Conservation (phyloP, 2,329 filamentous ascomycete genomes). For the Lizonia empirigonia region DNA sequence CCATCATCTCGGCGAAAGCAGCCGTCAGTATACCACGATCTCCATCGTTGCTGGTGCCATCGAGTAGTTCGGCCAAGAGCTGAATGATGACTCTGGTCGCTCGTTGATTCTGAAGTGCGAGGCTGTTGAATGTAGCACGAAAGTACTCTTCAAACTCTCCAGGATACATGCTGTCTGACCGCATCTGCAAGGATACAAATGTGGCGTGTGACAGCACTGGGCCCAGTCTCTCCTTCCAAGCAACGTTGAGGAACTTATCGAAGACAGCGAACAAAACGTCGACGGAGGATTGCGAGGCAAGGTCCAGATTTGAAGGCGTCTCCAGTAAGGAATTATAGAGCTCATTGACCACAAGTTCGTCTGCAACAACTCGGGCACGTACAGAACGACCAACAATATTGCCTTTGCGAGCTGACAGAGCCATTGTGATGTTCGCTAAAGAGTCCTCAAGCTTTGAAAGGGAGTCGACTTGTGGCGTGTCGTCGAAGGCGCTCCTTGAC, state of each 20-base stretch:
- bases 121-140: slow-evolving; percentile 56
- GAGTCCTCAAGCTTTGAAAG: slow-evolving; percentile 80
- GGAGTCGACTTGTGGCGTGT: slow-evolving; percentile 33
- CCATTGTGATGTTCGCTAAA: slow-evolving; percentile 80
- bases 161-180: slow-evolving; percentile 66
- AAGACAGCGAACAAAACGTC: slow-evolving; percentile 91
- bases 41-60: slow-evolving; percentile 88
- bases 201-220: slow-evolving; percentile 75
- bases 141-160: slow-evolving; percentile 72
- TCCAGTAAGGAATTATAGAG: slow-evolving; percentile 88
- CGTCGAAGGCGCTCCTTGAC: slow-evolving; percentile 43
- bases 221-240: slow-evolving; percentile 88
- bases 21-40: slow-evolving; percentile 87
- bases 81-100: slow-evolving; percentile 85
- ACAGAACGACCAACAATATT: slow-evolving; percentile 81
- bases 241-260: slow-evolving; percentile 87
- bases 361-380: slow-evolving; percentile 70
- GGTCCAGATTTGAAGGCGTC: slow-evolving; percentile 77
- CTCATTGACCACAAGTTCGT: slow-evolving; percentile 84
- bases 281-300: slow-evolving; percentile 74
- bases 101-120: slow-evolving; percentile 67
- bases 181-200: slow-evolving; percentile 74
- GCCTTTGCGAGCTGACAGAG: slow-evolving; percentile 82
- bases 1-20: slow-evolving; percentile 85
- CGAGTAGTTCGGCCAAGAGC: slow-evolving; percentile 82